These are phyloP conservation scores for Calonectria honghensis DNA, from an alignment of 2,329 filamentous ascomycete species.

Conservation along the genomic window DNA sequence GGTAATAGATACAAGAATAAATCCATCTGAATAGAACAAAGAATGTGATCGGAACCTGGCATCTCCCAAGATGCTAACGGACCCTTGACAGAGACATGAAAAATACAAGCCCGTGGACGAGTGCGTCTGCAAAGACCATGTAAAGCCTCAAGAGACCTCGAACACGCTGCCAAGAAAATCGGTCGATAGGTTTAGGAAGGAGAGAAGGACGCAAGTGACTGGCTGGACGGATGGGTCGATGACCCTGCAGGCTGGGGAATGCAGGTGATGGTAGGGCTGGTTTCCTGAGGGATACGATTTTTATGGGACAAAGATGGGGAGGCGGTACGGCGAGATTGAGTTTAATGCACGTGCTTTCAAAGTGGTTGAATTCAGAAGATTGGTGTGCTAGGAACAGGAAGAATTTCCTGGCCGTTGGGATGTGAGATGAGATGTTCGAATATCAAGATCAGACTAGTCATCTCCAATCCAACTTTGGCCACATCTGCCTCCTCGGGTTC, in stretches of 20 bases:
- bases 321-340: not conserved
- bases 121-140: not conserved
- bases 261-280: not conserved
- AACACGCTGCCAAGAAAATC: not conserved
- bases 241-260: not conserved
- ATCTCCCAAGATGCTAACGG: not conserved
- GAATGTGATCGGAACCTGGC: not conserved
- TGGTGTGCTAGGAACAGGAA: not conserved
- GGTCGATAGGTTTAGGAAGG: not conserved
- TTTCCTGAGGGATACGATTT: not conserved
- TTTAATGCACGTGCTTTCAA: not conserved
- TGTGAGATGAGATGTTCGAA: not conserved
- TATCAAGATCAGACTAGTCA: not conserved
- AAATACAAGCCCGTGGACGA: not conserved
- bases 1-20: not conserved
- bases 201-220: not conserved
- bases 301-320: not conserved
- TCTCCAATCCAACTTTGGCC: not conserved
- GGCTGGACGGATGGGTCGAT: not conserved
- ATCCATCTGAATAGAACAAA: not conserved
- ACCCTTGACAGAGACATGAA: not conserved
- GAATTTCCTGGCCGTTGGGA: not conserved
- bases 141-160: not conserved
- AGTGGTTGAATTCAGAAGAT: not conserved
- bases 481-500: not conserved